Conservation (phyloP, 495 filamentous ascomycete species). For the Usnea hakonensis region DNA sequence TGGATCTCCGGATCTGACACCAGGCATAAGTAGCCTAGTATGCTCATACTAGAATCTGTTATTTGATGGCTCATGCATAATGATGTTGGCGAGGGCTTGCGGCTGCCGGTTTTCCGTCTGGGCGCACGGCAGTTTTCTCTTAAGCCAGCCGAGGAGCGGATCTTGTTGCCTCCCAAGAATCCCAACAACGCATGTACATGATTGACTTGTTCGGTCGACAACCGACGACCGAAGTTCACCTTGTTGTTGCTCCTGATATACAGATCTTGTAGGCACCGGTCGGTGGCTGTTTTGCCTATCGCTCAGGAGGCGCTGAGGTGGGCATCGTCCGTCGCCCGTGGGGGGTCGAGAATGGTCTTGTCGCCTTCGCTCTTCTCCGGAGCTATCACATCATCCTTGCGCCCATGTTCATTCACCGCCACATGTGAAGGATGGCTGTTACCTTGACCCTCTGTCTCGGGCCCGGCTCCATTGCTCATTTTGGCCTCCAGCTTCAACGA, state of each 20-base stretch:
- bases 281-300: not conserved
- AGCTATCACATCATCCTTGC: not conserved
- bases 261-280: not conserved
- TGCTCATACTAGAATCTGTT: not conserved
- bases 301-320: not conserved
- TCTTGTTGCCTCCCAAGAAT: not conserved
- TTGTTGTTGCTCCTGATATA: not conserved
- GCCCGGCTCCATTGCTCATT: not conserved
- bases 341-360: not conserved
- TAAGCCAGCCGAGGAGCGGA: not conserved
- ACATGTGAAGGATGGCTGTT: conserved; percentile 3
- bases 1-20: not conserved
- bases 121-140: not conserved
- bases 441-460: not conserved
- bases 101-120: not conserved
- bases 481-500: conserved; percentile 27
- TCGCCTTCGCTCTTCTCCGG: not conserved
- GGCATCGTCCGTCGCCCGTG: not conserved
- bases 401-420: not conserved
- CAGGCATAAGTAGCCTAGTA: not conserved
- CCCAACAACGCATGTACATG: not conserved
- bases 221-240: not conserved
- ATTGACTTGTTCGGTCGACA: not conserved
- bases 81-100: not conserved
- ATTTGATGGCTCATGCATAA: not conserved